Base-by-base conservation (phyloP, 2,329 filamentous ascomycete genomes). In the Herpomyces periplanetae region DNA sequence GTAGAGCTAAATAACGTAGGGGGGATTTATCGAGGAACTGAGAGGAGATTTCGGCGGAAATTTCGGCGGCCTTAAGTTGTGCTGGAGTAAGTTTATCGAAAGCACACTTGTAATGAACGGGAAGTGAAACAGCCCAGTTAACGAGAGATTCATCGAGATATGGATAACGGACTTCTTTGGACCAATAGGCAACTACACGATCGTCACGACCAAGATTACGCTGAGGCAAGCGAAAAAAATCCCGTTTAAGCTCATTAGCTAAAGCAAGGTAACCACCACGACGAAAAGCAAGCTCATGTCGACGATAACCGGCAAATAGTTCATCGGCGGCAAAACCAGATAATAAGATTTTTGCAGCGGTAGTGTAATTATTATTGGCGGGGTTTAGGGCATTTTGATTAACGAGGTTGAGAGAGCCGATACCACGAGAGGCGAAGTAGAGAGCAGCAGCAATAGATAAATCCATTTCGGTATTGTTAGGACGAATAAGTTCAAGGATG, bases 401-500 rank as follows among this genome's bases (percentile, higher is more conserved):
- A 6, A 27, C 31, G 5, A 5, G 13, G 7, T 15, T 11, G 15
- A 45, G 41, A 8, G 35, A 27, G 0, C 61, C 68, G 19, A 41
- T 35, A 1, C 71, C 75, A 15, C 69, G 52, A 1, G 75, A 60
- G 4, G 80, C 71, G 41, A 96, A 96, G 36, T 88, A 91, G n/a
- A 96, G 45, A 0, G 80, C 80, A 28, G 53, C 62, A 0, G 66
- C 64, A 29, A 96, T 96, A 3, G 80, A 96, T 1, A 96, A 46
- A 31, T 96, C 80, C 80, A 96, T 96, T 38, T 96, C 80, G 0
- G 80, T 96, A 27, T 87, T 75, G 37, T 96, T 80, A 0, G 80
- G 80, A 28, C 63, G 49, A 35, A 96, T 88, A 8, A 96, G 44
- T 2, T 53, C 48, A 14, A 73, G 50, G 9, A 96, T 51, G 11